Base-by-base conservation (phyloP, 148 eudicot genomes). In the Chenopodium album region DNA sequence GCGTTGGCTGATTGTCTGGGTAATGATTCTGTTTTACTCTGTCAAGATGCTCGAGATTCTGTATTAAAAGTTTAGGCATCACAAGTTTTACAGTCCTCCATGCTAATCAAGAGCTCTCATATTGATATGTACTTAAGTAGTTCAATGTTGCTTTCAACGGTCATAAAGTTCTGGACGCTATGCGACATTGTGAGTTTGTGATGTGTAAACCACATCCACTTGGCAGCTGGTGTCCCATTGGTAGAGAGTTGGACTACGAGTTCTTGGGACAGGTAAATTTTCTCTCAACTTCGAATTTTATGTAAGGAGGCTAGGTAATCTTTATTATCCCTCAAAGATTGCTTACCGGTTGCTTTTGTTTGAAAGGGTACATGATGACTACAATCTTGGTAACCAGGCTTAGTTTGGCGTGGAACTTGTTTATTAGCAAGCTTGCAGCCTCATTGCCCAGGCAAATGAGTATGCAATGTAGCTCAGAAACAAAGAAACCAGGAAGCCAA, bases 161-260 rank as follows among this genome's bases (percentile, higher is more conserved):
- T 71, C 98, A 93, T 44, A 97, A 93, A 85, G 92, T 93, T 90
- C 82, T 93, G 75, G 97, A 95, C 83, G 98, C 98, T 20, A 91
- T 96, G 87, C 92, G 98, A 26, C 98, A 95, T 88, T 96, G 87
- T 91, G 98, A 26, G 97, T 92, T 28, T 28, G 1, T 28, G 29
- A 28, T 28, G 29, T 88, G 98, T 95, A 19, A 95, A 95, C 73
- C 94, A 97, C 83, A 92, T 95, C 52, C 93, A 97, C 86, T 91
- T 95, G 88, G 98, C 98, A 32, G 94, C 94, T 75, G 94, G 88
- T 83, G 90, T 91, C 48, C 97, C 97, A 29, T 80, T 95, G 86
- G 90, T 95, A 78, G 96, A 93, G 88, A 93, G 97, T 84, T 97
- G 98, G 75, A 94, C 97, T 47, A 91, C 97, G 98, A 97, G 22